A percentile compares a stretch with the other conserved stretches of the same genome.
Evolutionary conservation across 805 yeast species (phyloP).

Genomic region (Pichia gijzeniarum): DNA sequence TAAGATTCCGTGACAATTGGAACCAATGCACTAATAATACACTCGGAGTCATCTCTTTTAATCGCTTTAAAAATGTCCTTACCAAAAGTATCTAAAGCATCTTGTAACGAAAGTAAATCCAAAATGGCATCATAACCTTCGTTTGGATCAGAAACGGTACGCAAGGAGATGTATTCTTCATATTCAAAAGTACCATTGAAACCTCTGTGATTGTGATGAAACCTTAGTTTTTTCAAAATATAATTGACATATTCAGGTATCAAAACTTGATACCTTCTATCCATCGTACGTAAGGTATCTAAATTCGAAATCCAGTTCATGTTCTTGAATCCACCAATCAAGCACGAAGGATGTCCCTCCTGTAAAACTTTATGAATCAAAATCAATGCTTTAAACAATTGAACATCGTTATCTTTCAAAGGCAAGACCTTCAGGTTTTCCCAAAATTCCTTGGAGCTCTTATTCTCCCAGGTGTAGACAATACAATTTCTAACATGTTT

Average conservation of each 20-base stretch:
- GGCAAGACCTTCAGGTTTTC: slow-evolving; percentile 74
- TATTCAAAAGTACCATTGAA: slow-evolving; percentile 95
- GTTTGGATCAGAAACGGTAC: slow-evolving; percentile 86
- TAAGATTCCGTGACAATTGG: slow-evolving; percentile 88
- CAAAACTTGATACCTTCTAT: slow-evolving; percentile 56
- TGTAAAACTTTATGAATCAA: slow-evolving; percentile 89
- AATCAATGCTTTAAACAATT: slow-evolving; percentile 78
- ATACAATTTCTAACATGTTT: slow-evolving; percentile 95
- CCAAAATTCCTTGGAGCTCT: slow-evolving; percentile 80
- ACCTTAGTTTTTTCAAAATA: slow-evolving; percentile 65
- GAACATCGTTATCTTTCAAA: slow-evolving; percentile 73
- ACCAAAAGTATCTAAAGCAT: slow-evolving; percentile 71
- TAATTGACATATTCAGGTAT: slow-evolving; percentile 72
- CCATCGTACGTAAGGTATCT: slow-evolving; percentile 46
- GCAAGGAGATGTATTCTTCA: slow-evolving; percentile 85
- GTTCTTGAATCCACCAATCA: slow-evolving; percentile 75
- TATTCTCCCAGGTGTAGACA: slow-evolving; percentile 94
- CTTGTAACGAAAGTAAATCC: slow-evolving; percentile 83
- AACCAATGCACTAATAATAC: slow-evolving; percentile 79
- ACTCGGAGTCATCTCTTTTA: slow-evolving; percentile 55
- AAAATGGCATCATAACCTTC: slow-evolving; percentile 89
- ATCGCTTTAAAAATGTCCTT: slow-evolving; percentile 60
- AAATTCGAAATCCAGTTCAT: slow-evolving; percentile 72
- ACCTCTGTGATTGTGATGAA: slow-evolving; percentile 79
- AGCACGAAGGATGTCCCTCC: slow-evolving; percentile 89